Conservation (phyloP, 2,329 filamentous ascomycete genomes). For the Alternaria sp. region DNA sequence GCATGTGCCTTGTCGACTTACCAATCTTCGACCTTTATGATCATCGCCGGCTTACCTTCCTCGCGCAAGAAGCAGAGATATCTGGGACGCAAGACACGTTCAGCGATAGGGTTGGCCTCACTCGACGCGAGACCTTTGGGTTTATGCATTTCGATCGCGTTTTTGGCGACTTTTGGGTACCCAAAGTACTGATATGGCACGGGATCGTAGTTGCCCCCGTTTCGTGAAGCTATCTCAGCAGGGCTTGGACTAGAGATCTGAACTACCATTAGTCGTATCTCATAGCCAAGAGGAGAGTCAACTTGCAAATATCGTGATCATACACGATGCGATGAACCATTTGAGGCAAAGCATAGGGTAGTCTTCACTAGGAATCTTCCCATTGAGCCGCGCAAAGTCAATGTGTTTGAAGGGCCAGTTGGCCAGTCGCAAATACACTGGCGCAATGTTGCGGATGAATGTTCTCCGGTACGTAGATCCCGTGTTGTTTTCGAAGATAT, state of each 20-base stretch:
- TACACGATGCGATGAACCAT: slow-evolving; percentile 39
- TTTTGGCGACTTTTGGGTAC: slow-evolving; percentile 44
- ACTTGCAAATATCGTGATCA: slow-evolving; percentile 37
- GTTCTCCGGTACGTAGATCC: slow-evolving; percentile 42
- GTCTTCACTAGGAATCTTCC: slow-evolving; percentile 32
- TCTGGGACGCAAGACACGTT: slow-evolving; percentile 38
- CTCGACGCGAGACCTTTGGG: slow-evolving; percentile 10
- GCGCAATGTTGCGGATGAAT: slow-evolving; percentile 40
- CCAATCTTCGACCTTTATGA: slow-evolving; percentile 40
- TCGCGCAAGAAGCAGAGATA: slow-evolving; percentile 42
- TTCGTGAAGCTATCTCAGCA: slow-evolving; percentile 24
- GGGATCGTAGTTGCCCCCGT: slow-evolving; percentile 36
- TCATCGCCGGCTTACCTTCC: slow-evolving; percentile 25
- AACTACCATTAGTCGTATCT: background rate
- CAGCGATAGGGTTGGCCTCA: slow-evolving; percentile 32
- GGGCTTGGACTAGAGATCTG: slow-evolving; percentile 34
- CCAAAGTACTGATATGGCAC: slow-evolving; percentile 42
- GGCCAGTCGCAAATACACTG: slow-evolving; percentile 37
- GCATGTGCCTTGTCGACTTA: background rate
- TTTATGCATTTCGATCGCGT: slow-evolving; percentile 34
- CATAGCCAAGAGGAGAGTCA: background rate
- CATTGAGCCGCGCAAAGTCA: slow-evolving; percentile 29
- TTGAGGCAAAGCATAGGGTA: slow-evolving; percentile 37
- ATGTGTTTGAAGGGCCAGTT: slow-evolving; percentile 45
- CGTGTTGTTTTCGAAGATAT: slow-evolving; percentile 40